Evolutionary conservation across 2,329 filamentous ascomycete genomes (phyloP), one percentile per base, ranked within the genome.

Genomic region (Lojkania enalia): DNA sequence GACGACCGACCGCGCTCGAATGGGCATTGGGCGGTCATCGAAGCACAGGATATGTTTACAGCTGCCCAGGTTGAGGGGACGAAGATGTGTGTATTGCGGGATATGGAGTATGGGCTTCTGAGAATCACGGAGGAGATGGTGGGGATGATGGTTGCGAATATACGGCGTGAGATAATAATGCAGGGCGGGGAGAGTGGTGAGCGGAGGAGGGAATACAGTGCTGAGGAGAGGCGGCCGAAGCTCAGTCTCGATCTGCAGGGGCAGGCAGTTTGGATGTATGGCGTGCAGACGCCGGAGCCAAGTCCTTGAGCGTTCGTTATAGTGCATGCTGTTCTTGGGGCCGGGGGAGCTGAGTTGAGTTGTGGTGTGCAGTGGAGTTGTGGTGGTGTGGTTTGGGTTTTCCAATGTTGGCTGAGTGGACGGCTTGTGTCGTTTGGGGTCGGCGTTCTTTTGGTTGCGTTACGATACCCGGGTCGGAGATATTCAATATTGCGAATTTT

Each of bases 91-190:
- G 61, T 72, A 5, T 56, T 72, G 9, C 29, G 52, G 37, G 67
- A 71, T 35, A 63, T 71, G 49, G 61, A 71, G 40, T 72, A 70
- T 15, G 58, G 65, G 11, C 58, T 72, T n/a, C 58, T 59, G 33
- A 54, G 57, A 15, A 70, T 72, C 39, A 61, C 56, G 11, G 48
- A 58, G 30, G 59, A 65, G 11, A 66, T 64, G 55, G 55, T 71
- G 31, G 45, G 62, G 47, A 40, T 47, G 21, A 61, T 61, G 55
- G 42, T 66, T 42, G 43, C 44, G 42, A 61, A 63, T 20, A n/a
- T n/a, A n/a, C n/a, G n/a, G n/a, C n/a, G n/a, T n/a, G n/a, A n/a
- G n/a, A n/a, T n/a, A n/a, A n/a, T n/a, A n/a, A 66, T 71, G 66
- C 56, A 60, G 46, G 54, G 54, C 14, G 48, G 50, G 13, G 19